These are phyloP conservation scores for Aurantiochytrium sp. DNA, from an alignment of 108 stramenopile species.

Conservation along the genomic window DNA sequence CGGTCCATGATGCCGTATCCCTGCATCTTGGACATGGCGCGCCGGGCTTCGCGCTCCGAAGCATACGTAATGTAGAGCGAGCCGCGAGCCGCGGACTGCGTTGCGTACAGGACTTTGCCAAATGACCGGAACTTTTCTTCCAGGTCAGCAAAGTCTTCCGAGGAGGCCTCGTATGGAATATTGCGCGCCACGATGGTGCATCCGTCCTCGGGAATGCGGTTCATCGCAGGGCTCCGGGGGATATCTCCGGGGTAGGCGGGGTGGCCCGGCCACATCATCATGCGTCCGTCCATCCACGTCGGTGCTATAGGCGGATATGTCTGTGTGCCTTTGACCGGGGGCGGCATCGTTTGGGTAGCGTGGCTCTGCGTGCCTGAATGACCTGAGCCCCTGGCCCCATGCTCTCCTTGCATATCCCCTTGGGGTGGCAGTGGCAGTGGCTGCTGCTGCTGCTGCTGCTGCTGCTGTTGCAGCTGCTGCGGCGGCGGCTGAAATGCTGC, in stretches of 20 bases:
- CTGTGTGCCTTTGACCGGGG: neutral
- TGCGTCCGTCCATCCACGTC: neutral
- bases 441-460: too few species aligned
- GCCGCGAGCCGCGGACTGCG: neutral
- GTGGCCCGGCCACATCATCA: too few species aligned
- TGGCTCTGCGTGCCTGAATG: neutral
- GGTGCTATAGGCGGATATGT: neutral
- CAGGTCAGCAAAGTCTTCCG: neutral
- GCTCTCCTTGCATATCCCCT: too few species aligned
- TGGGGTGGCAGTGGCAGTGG: too few species aligned
- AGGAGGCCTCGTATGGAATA: neutral
- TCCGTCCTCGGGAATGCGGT: neutral
- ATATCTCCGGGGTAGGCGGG: too few species aligned
- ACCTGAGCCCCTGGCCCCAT: too few species aligned
- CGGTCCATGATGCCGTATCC: neutral
- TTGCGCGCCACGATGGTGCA: neutral
- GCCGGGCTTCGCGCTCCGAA: neutral
- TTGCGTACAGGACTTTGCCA: neutral
- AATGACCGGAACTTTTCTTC: neutral
- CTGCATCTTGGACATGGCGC: neutral
- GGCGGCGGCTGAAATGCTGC: too few species aligned
- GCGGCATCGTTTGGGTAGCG: neutral
- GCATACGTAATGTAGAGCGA: neutral
- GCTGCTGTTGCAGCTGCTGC: too few species aligned
- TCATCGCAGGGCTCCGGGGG: neutral